Evolutionary conservation across 2,329 filamentous ascomycete genomes (phyloP), one percentile per base, ranked within the genome.

Genomic region (Elsinoe australis): DNA sequence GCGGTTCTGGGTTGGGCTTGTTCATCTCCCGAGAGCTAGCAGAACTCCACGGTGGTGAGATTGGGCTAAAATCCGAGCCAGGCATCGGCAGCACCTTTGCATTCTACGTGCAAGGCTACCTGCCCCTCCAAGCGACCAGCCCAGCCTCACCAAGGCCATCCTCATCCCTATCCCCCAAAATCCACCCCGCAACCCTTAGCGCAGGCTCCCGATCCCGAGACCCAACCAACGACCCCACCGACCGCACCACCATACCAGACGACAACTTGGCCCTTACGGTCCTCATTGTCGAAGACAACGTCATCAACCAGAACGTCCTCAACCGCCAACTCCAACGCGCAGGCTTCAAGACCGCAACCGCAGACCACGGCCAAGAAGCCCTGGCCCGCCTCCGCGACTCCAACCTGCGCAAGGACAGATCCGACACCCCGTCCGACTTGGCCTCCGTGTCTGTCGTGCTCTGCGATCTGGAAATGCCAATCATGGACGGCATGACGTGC

Each of bases 391-490:
- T 48, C 4, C 34, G 45, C 15, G n/a, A 26, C 8, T 36, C 45
- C 7, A 9, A 15, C 55, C 5, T 53, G 36, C 12, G 22, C 58
- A n/a, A 52, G 58, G 15, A 51, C 22, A 19, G 46, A 44, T 21
- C n/a, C n/a, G 17, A 32, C 38, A 44, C 8, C n/a, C 21, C 17
- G 42, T 19, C 15, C 15, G 29, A 7, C 3, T 26, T n/a, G 38
- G 47, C 21, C 12, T 26, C 47, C 10, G 26, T 53, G 10, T 39
- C 42, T 26, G 57, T 87, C 38, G 80, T 89, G 10, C 64, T 89
- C 4, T 87, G 89, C 84, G 85, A 89, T 59, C 71, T 87, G 41
- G 84, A 88, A 58, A 89, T 89, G 85, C 85, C 85, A 0, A 74
- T 87, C 33, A 87, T 88, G 83, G 83, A 89, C 57, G 85, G 85